Evolutionary conservation across 176 grass and related monocot genomes (phyloP).

Genomic region (Oryza nivara): DNA sequence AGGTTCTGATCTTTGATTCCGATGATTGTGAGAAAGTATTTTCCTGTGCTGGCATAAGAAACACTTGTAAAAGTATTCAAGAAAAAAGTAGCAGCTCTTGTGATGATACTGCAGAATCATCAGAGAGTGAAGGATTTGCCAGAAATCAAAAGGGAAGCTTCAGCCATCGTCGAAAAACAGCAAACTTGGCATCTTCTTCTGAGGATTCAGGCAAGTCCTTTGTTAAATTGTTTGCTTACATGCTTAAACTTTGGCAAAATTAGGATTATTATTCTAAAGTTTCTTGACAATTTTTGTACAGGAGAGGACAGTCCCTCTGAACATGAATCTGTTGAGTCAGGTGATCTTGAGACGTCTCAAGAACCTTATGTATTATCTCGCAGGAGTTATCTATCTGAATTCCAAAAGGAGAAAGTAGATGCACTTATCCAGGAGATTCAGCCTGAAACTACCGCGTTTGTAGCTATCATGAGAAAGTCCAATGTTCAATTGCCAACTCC

Average conservation of each 20-base stretch:
- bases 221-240: background rate
- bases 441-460: constrained; percentile 24
- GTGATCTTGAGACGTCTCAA: background rate
- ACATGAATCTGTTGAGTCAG: background rate
- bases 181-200: background rate
- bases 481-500: background rate
- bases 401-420: constrained; percentile 11
- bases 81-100: background rate
- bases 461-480: constrained; percentile 37
- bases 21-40: constrained; percentile 43
- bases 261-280: background rate
- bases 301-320: constrained; percentile 12
- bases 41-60: constrained; percentile 34
- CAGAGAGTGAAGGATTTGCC: background rate
- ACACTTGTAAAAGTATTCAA: background rate
- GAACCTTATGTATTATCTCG: constrained; percentile 15
- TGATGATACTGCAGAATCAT: background rate
- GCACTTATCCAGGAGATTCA: constrained; percentile 16
- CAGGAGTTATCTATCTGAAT: constrained; percentile 8
- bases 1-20: constrained; percentile 45
- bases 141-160: background rate
- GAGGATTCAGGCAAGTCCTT: constrained; percentile 35
- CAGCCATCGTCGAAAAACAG: background rate
- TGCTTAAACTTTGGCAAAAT: background rate
- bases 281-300: background rate